A percentile compares a stretch with the other conserved stretches of the same genome.
Conservation (phyloP, 345 rosid species). For the Toxicodendron radicans region DNA sequence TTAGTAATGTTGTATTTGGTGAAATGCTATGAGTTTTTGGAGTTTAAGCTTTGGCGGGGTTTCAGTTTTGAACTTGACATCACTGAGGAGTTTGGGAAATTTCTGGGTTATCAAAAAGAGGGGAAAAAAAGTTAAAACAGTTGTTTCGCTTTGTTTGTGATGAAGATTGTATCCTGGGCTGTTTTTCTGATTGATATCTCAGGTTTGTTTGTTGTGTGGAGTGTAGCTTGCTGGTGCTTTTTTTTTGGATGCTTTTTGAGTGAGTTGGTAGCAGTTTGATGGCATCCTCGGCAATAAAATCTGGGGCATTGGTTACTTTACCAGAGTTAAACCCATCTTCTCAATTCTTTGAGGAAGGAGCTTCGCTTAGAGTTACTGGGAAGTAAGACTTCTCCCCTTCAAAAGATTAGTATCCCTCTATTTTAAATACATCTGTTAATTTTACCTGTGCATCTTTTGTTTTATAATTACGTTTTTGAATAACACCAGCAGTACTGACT, state of each 20-base stretch:
- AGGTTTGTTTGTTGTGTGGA: background rate
- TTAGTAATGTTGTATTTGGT: background rate
- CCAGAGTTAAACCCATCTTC: constrained; percentile 42
- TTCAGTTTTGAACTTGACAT: background rate
- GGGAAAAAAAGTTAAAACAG: too few relatives aligned
- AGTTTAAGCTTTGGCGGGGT: background rate
- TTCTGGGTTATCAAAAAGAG: background rate
- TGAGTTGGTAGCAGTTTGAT: constrained; percentile 13
- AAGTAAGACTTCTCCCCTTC: constrained; percentile 31
- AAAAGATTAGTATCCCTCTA: background rate
- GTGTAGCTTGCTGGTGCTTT: background rate
- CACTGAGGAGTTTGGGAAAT: background rate
- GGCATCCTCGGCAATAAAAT: constrained; percentile 38
- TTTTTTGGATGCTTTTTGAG: constrained; percentile 6
- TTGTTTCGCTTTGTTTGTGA: background rate
- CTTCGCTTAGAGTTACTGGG: constrained; percentile 55
- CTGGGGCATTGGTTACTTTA: constrained; percentile 43
- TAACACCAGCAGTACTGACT: background rate
- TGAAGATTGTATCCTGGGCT: background rate
- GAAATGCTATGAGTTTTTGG: background rate
- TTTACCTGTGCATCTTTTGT: background rate
- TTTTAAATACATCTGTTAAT: background rate
- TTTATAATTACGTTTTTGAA: background rate
- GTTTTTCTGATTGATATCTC: background rate
- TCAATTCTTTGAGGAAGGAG: constrained; percentile 40